A percentile compares a stretch with the other conserved stretches of the same genome.
These are phyloP conservation scores for Pseudomonodictys pantanalensis DNA, from an alignment of 495 filamentous ascomycete genomes.

Conservation along the genomic window DNA sequence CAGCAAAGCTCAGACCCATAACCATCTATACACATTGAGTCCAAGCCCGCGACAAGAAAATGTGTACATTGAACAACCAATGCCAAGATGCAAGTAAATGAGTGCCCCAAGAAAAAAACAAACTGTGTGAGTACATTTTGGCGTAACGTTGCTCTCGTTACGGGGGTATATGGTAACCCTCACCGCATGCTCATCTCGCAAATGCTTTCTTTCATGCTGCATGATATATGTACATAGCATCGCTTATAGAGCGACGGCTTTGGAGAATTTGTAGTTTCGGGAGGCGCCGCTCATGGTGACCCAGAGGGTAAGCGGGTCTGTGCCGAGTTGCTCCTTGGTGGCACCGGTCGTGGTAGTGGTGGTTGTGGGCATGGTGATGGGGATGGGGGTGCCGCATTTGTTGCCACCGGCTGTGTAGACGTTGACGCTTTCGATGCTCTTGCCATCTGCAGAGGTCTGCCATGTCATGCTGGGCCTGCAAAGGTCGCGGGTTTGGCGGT, in stretches of 20 bases:
- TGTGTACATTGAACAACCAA: no score
- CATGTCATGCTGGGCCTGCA: constrained; percentile 54
- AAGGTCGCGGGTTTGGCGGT: constrained; percentile 53
- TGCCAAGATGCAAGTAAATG: neutral
- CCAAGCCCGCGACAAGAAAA: no score
- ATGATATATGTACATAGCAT: constrained; percentile 3
- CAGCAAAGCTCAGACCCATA: no score
- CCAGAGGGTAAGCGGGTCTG: constrained; percentile 61
- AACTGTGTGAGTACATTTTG: neutral
- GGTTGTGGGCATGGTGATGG: constrained; percentile 54
- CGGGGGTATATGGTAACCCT: neutral
- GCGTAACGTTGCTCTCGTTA: neutral
- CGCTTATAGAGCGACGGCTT: constrained; percentile 45
- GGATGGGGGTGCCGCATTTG: constrained; percentile 52
- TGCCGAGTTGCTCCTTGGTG: constrained; percentile 55
- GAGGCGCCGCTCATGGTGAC: constrained; percentile 53
- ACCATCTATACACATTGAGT: no score
- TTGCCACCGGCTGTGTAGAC: constrained; percentile 50
- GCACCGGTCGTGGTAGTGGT: constrained; percentile 43
- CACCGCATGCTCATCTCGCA: neutral
- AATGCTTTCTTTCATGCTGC: neutral
- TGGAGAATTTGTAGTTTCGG: constrained; percentile 51
- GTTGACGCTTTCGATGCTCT: constrained; percentile 51
- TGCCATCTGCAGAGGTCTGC: constrained; percentile 41
- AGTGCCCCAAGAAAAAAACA: neutral